These are phyloP conservation scores for Phialemonium atrogriseum DNA, from an alignment of 2,329 filamentous ascomycete species.

Conservation along the genomic window DNA sequence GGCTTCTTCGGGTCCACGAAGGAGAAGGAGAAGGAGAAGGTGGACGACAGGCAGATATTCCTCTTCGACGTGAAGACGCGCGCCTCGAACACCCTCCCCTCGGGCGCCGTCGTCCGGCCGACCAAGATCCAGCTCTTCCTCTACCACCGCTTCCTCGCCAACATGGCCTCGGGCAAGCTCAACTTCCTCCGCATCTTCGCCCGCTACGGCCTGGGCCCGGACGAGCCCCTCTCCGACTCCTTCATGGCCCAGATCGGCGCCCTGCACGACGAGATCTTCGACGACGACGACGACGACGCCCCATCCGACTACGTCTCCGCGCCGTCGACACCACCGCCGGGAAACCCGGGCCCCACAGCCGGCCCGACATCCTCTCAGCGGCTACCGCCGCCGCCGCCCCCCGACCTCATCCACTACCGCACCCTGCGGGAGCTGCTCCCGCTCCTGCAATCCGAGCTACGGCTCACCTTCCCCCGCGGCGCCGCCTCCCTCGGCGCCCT, in stretches of 20 bases:
- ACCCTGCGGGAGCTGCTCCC: slow-evolving; percentile 38
- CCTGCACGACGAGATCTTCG: slow-evolving; percentile 58
- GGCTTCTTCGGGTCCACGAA: slow-evolving; percentile 27
- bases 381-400: slow-evolving; percentile 10
- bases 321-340: slow-evolving; percentile 10
- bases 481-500: slow-evolving; percentile 39
- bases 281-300: slow-evolving; percentile 30
- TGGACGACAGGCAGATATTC: slow-evolving; percentile 40
- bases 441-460: slow-evolving; percentile 37
- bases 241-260: slow-evolving; percentile 70
- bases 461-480: slow-evolving; percentile 43
- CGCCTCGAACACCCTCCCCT: slow-evolving; percentile 53
- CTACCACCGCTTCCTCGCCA: slow-evolving; percentile 77
- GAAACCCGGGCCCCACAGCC: slow-evolving; percentile 12
- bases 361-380: slow-evolving; percentile 24
- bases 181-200: slow-evolving; percentile 60
- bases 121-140: slow-evolving; percentile 83
- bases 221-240: slow-evolving; percentile 63
- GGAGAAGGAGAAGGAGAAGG: slow-evolving; percentile 9
- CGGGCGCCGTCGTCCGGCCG: slow-evolving; percentile 58
- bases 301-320: no score
- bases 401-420: slow-evolving; percentile 36
- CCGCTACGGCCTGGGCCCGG: slow-evolving; percentile 61
- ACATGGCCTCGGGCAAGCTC: slow-evolving; percentile 63
- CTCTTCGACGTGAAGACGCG: slow-evolving; percentile 87